Conservation (phyloP, 2,329 filamentous ascomycete genomes). For the Aspergillus tamarii region DNA sequence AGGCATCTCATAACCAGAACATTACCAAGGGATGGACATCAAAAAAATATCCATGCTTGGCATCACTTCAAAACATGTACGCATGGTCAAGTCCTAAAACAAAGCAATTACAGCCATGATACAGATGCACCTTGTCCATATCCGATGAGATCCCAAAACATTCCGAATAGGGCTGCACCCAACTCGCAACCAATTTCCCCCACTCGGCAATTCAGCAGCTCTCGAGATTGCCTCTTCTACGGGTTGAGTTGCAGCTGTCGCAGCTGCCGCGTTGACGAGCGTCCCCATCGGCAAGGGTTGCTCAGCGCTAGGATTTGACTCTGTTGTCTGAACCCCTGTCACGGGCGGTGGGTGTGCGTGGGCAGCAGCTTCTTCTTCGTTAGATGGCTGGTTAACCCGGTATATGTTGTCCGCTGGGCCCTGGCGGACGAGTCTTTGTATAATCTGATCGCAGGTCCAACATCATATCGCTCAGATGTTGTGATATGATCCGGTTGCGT, state of each 20-base stretch:
- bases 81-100: background rate
- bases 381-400: background rate
- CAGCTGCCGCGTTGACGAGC: background rate
- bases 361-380: background rate
- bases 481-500: background rate
- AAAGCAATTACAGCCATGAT: background rate
- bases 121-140: background rate
- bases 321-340: background rate
- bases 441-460: background rate
- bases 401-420: background rate
- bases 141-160: conserved; percentile 12
- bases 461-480: background rate
- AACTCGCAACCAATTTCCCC: conserved; percentile 25
- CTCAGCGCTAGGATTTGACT: background rate
- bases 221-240: background rate
- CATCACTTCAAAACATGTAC: background rate
- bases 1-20: background rate
- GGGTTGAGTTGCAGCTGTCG: background rate
- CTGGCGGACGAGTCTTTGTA: background rate
- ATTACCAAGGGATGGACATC: background rate
- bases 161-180: conserved; percentile 20
- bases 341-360: background rate
- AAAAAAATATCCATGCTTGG: background rate
- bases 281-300: background rate
- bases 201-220: conserved; percentile 15